Base-by-base conservation (phyloP, 768 basidiomycete species). In the Neoboletus subvelutipes region DNA sequence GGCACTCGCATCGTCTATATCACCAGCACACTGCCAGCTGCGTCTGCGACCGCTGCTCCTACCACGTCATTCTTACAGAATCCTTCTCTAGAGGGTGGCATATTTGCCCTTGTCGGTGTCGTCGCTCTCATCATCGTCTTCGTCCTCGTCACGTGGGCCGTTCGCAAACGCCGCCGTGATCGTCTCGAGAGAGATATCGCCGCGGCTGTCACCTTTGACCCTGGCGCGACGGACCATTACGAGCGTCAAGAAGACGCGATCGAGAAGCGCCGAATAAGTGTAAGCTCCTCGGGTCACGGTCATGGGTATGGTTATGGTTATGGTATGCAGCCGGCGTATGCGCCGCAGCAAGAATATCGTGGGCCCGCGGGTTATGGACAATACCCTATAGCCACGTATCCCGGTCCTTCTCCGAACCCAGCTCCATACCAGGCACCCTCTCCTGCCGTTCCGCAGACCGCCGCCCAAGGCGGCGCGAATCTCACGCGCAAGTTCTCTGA, bases 1-100 rank as follows among this genome's bases (percentile, higher is more conserved):
- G 68, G 67, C 7, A 64, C 61, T 24, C 48, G 39, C 22, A 40
- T 69, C 41, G 58, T 74, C n/a, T 66, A 73, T 39, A 69, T 78
- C 29, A 65, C 75, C 4, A 65, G 69, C 36, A 70, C 69, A 1
- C 39, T 70, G 31, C 58, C 76, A 10, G 55, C 70, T 2, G 33
- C 73, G 3, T 57, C 75, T 18, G 28, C 65, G 7, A 60, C 68
- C 1, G 31, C 61, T 22, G 18, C 71, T 3, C 47, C 66, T 17
- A 40, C 67, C n/a, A 63, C 69, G 10, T 64, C 77, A 12, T 90
- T 91, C 72, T 66, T 90, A 37, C 71, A 83, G 56, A 86, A 90
- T 71, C 87, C 83, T 69, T 75, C 80, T n/a, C 74, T 85, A n/a
- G 79, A 82, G 41, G 82, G 82, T 8, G 70, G 80, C 10, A 78